Conservation (phyloP, 2,329 filamentous ascomycete genomes). For the Penicillium aurantiogriseum region DNA sequence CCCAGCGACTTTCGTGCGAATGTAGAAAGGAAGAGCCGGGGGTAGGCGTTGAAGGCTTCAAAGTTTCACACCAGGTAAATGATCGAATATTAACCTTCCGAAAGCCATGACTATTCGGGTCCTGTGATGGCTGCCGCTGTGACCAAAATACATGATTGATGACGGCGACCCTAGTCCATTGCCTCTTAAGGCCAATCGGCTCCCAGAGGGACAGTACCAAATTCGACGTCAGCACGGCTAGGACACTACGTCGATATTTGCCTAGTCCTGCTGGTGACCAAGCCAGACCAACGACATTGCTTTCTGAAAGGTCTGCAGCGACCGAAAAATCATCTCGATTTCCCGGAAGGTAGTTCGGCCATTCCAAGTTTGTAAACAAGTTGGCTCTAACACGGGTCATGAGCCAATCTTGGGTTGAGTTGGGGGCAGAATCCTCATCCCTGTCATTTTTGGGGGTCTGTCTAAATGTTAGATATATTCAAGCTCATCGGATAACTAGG, state of each 20-base stretch:
- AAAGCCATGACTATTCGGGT: constrained; percentile 23
- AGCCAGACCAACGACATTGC: constrained; percentile 49
- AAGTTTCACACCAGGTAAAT: constrained; percentile 43
- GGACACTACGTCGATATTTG: constrained; percentile 53
- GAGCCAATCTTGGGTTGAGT: constrained; percentile 31
- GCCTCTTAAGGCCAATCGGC: constrained; percentile 44
- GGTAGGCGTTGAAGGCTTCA: constrained; percentile 20
- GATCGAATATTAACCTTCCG: constrained; percentile 39
- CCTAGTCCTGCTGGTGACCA: constrained; percentile 60
- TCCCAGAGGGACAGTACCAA: constrained; percentile 58
- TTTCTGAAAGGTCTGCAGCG: constrained; percentile 58
- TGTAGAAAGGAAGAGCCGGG: constrained; percentile 5
- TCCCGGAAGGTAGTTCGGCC: constrained; percentile 47
- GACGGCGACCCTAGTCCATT: constrained; percentile 55
- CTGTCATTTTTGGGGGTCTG: constrained; percentile 14
- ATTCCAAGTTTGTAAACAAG: constrained; percentile 53
- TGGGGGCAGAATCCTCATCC: constrained; percentile 17
- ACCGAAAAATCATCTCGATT: constrained; percentile 52
- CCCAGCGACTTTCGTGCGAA: constrained; percentile 34
- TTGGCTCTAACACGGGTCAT: constrained; percentile 49
- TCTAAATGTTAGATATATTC: not conserved
- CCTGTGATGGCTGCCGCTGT: constrained; percentile 35
- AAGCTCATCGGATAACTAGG: constrained; percentile 10
- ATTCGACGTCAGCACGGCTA: constrained; percentile 58
- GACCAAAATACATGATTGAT: constrained; percentile 50